Conservation (phyloP, 1,284 basidiomycete genomes). For the Austropuccinia psidii region DNA sequence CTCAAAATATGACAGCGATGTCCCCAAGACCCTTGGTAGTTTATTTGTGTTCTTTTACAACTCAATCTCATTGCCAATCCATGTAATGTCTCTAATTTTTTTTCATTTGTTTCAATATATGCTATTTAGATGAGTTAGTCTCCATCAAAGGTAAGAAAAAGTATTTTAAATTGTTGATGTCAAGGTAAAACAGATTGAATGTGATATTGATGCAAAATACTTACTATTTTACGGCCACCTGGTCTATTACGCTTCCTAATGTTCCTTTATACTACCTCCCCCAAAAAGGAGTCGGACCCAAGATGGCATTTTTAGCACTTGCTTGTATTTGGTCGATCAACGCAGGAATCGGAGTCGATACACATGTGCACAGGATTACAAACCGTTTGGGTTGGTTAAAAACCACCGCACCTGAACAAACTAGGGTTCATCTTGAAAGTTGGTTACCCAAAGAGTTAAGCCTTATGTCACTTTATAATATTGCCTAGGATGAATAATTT, state of each 20-base stretch:
- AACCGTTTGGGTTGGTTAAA: conserved; percentile 87
- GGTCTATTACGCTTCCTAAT: background rate
- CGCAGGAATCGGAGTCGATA: conserved; percentile 90
- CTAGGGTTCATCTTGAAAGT: conserved; percentile 75
- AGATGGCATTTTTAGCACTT: conserved; percentile 53
- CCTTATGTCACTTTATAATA: background rate
- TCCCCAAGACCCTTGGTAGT: conserved; percentile 29
- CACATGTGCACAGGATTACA: conserved; percentile 90
- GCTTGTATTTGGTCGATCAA: conserved; percentile 80
- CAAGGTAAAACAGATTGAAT: too few relatives aligned
- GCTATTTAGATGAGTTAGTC: conserved; percentile 20
- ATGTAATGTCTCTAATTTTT: conserved; percentile 67
- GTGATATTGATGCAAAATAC: too few relatives aligned
- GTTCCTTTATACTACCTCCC: background rate
- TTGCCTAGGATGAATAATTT: too few relatives aligned
- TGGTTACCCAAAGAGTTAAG: conserved; percentile 68
- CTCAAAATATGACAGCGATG: conserved; percentile 6
- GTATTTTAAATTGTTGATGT: background rate
- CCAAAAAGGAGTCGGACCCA: conserved; percentile 48
- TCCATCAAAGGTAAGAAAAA: conserved; percentile 6
- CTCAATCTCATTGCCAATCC: conserved; percentile 63
- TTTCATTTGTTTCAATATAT: conserved; percentile 49
- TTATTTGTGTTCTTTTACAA: background rate
- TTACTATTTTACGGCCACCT: background rate
- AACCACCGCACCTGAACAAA: conserved; percentile 80